A percentile compares a stretch with the other conserved stretches of the same genome.
phyloP scores from a whole-genome alignment of 192 early-diverging fungal species.

The Mortierella hygrophila region DNA sequence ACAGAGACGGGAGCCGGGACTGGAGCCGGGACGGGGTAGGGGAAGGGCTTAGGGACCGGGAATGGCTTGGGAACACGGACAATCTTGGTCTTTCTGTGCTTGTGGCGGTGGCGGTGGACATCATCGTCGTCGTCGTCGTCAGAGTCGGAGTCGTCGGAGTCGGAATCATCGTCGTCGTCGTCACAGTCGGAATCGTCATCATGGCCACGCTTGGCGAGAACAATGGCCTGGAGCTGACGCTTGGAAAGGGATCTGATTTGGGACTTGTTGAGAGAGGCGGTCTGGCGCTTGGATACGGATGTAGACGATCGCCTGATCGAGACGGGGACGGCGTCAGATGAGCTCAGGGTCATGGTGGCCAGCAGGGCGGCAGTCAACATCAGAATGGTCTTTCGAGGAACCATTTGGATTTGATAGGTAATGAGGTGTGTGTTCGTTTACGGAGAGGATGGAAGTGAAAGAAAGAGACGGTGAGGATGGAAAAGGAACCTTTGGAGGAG shows the following conservation, averaged over 20 bases:
- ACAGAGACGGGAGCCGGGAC: conserved; percentile 2
- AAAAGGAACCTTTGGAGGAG: background rate
- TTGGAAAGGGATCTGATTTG: background rate
- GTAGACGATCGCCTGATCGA: background rate
- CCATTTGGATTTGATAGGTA: conserved; percentile 1
- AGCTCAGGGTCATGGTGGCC: background rate
- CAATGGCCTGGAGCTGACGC: background rate
- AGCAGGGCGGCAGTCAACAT: conserved; percentile 9
- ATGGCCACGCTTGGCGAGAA: background rate
- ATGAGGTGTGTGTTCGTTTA: background rate
- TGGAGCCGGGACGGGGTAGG: conserved; percentile 14
- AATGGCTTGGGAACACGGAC: conserved; percentile 3
- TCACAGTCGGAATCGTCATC: background rate
- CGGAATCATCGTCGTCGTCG: background rate
- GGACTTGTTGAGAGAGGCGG: background rate
- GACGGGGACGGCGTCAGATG: conserved; percentile 10
- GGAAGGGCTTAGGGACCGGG: conserved; percentile 8
- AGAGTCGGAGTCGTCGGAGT: background rate
- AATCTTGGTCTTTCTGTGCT: background rate
- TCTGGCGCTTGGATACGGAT: background rate
- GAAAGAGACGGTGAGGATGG: background rate
- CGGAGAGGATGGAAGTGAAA: background rate
- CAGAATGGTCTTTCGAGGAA: conserved; percentile 1
- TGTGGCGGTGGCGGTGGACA: background rate
- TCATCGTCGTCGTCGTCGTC: conserved; percentile 18